Conservation (phyloP, 1,139 yeast species). For the Eremothecium coryli region DNA sequence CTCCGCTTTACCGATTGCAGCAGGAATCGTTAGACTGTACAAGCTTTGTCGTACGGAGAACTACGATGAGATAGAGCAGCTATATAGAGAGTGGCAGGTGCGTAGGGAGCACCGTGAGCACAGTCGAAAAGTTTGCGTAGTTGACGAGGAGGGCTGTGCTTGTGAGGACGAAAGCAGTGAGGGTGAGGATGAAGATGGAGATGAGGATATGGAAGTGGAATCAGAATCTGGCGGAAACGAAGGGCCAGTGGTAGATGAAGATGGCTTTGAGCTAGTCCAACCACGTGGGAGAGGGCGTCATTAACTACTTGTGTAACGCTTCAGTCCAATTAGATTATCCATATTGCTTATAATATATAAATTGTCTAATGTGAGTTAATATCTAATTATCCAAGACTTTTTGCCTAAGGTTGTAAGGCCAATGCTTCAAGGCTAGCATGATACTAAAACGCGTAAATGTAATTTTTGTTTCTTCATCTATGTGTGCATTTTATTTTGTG, state of each 20-base stretch:
- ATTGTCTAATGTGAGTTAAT: too few relatives aligned
- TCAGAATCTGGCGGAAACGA: slow-evolving; percentile 29
- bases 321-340: neutral
- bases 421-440: too few relatives aligned
- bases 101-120: slow-evolving; percentile 37
- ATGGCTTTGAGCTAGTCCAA: slow-evolving; percentile 84
- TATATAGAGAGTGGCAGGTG: slow-evolving; percentile 51
- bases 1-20: slow-evolving; percentile 69
- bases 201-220: slow-evolving; percentile 34
- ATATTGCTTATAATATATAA: neutral
- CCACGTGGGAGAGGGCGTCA: slow-evolving; percentile 47
- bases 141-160: slow-evolving; percentile 38
- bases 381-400: too few relatives aligned
- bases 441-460: too few relatives aligned
- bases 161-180: slow-evolving; percentile 1
- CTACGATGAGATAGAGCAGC: slow-evolving; percentile 46
- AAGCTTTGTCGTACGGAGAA: slow-evolving; percentile 49
- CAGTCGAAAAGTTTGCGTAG: slow-evolving; percentile 32
- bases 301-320: too few relatives aligned
- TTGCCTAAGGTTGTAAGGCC: too few relatives aligned
- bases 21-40: slow-evolving; percentile 54
- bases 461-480: too few relatives aligned
- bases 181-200: slow-evolving; percentile 39
- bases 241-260: slow-evolving; percentile 75
- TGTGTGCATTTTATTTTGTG: neutral